phyloP scores from a whole-genome alignment of 2,329 filamentous ascomycete species.

The Thermoascus crustaceus region DNA sequence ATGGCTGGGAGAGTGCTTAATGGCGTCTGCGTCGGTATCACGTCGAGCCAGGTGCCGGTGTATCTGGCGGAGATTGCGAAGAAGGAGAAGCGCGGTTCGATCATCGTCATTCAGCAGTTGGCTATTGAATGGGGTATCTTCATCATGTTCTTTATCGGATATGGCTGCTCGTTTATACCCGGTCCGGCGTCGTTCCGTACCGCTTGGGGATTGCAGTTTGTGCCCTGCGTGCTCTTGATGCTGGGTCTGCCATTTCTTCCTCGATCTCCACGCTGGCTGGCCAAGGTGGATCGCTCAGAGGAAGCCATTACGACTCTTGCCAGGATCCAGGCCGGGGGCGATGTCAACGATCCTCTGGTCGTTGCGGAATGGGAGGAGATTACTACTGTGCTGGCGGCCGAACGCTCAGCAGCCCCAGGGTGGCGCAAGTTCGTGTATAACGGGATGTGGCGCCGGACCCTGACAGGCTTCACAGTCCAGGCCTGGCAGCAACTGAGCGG shows the following conservation, averaged over 20 bases:
- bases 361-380: conserved; percentile 44
- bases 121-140: conserved; percentile 38
- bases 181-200: conserved; percentile 37
- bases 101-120: conserved; percentile 28
- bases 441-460: conserved; percentile 52
- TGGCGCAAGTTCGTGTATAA: conserved; percentile 42
- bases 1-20: conserved; percentile 21
- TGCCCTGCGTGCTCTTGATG: conserved; percentile 39
- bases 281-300: conserved; percentile 38
- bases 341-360: conserved; percentile 39
- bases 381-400: conserved; percentile 32
- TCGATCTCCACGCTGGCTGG: conserved; percentile 42
- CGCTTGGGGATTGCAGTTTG: conserved; percentile 40
- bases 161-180: conserved; percentile 37
- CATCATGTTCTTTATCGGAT: conserved; percentile 43
- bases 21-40: conserved; percentile 26
- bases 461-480: conserved; percentile 50
- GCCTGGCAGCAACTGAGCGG: conserved; percentile 47
- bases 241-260: conserved; percentile 40
- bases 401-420: conserved; percentile 28
- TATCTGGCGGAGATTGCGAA: conserved; percentile 29
- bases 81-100: conserved; percentile 25
- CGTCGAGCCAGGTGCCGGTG: conserved; percentile 29
- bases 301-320: conserved; percentile 39
- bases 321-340: conserved; percentile 38